Conservation (phyloP, 2,329 filamentous ascomycete genomes). For the Colletotrichum tamarilloi region DNA sequence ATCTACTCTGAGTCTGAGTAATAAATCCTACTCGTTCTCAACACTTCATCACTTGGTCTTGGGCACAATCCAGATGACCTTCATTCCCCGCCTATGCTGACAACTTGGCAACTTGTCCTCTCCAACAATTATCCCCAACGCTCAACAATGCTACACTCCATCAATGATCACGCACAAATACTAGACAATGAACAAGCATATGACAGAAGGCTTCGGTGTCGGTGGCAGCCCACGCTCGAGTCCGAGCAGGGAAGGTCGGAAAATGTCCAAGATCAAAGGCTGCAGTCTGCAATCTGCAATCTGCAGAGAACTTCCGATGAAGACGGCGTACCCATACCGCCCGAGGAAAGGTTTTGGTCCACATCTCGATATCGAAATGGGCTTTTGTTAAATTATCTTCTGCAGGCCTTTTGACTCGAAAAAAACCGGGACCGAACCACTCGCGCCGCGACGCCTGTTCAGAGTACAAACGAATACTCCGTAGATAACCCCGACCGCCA, state of each 20-base stretch:
- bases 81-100: neutral
- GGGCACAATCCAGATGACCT: neutral
- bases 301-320: neutral
- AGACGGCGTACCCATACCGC: slow-evolving; percentile 9
- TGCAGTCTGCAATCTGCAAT: too few species aligned
- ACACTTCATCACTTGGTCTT: neutral
- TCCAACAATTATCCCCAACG: slow-evolving; percentile 6
- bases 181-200: neutral
- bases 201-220: neutral
- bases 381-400: slow-evolving; percentile 6
- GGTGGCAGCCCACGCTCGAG: neutral
- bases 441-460: neutral
- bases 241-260: neutral
- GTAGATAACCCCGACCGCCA: neutral
- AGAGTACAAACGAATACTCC: too few species aligned
- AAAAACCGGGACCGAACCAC: slow-evolving; percentile 15
- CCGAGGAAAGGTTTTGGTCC: slow-evolving; percentile 15
- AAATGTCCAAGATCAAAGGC: neutral
- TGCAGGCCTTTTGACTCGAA: slow-evolving; percentile 29
- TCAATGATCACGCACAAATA: neutral
- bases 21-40: neutral
- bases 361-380: slow-evolving; percentile 5
- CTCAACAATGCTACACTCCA: neutral
- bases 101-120: neutral
- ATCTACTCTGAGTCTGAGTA: neutral